Evolutionary conservation across 441 rosid species (phyloP), one percentile per base, ranked within the genome.

Genomic region (Populus trichocarpa): DNA sequence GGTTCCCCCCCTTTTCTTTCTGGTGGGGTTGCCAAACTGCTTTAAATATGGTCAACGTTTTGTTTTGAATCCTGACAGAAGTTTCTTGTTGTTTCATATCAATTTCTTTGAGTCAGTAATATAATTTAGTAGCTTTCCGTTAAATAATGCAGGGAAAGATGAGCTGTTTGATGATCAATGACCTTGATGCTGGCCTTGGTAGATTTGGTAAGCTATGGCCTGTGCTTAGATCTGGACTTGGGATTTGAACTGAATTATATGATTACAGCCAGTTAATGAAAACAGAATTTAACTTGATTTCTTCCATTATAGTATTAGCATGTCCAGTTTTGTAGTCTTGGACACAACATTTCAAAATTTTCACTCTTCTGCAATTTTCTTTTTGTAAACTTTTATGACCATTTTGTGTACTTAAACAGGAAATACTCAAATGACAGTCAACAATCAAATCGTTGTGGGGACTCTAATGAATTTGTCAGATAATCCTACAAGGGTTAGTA

Each of bases 91-190:
- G 75, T 32, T 61, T 72, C 30, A 64, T 50, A 53, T 82, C 46
- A 38, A 11, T 76, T 61, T 71, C 77, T 63, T 30, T 46, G 28
- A 81, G 40, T 76, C 75, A 32, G 73, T 61, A 70, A 35, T 69
- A 77, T 42, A 68, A 71, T 30, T 76, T 85, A 36, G 73, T 40
- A 13, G 80, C 64, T 57, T 61, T 81, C 61, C 77, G 5, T 77
- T 22, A 22, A 66, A 72, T 77, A 77, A 84, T 89, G 87, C 94
- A 93, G 98, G 98, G 98, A 28, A 96, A 92, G 83, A 91, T 96
- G 97, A 94, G 95, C 79, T 95, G 97, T 88, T 89, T 94, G 82
- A 91, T 96, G 97, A 88, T 96, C 87, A 92, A 94, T 87, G 98
- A 96, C 81, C 87, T 94, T 79, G 99, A 96, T 87, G 99, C 97